Base-by-base conservation (phyloP, 768 basidiomycete species). In the Pisolithus albus region DNA sequence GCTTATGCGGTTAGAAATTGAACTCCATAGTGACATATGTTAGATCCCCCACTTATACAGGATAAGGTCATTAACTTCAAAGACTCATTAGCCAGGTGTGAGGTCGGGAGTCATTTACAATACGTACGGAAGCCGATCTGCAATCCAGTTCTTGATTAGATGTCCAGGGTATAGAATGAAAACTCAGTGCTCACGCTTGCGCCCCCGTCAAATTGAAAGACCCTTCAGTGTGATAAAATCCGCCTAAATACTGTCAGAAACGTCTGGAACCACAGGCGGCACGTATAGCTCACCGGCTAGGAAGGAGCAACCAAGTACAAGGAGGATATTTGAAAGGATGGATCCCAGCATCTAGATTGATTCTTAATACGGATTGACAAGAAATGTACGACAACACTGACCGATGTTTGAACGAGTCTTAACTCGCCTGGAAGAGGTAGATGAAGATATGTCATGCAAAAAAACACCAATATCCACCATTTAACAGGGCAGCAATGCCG, bases 301-400 rank as follows among this genome's bases (percentile, higher is more conserved):
- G 75, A 94, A 94, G 13, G 89, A 91, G 67, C 87, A 91, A 7
- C 93, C 93, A 13, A 97, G 74, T 16, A 97, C 92, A 36, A 96
- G 75, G 8, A 96, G 78, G 37, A 94, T 73, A 68, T 96, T 96
- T 11, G 91, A 93, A 37, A 96, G 70, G 53, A 96, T 88, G 26
- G 90, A 92, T 18, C 92, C 93, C 42, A 96, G 78, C 79, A 95
- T 83, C 88, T 88, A 56, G 45, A 8, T 51, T 15, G 21, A 26
- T 16, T 24, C 8, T 21, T 7, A 19, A 38, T 40, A n/a, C 9
- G 18, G 21, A 38, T 39, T 34, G 5, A 41, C 13, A n/a, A 24
- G 21, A 18, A 13, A 42, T 51, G 18, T 11, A 18, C 30, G 38
- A 30, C 49, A 32, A 30, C 49, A 32, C 80, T 54, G 53, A 88